Evolutionary conservation across 148 eudicot genomes (phyloP).

Genomic region (Cornus controversa): DNA sequence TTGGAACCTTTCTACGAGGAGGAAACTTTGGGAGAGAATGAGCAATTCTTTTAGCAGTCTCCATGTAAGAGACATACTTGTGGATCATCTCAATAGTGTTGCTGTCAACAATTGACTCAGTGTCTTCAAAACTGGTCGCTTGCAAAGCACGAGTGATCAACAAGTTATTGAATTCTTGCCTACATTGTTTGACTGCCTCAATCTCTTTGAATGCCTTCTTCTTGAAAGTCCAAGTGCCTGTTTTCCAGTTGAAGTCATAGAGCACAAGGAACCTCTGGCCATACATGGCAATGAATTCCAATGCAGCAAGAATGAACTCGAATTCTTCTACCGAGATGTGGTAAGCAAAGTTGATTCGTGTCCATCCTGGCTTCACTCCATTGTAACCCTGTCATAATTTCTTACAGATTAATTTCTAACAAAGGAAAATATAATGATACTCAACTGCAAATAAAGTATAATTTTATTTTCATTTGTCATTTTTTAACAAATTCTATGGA

Average conservation of each 20-base stretch:
- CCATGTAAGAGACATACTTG: slow-evolving; percentile 21
- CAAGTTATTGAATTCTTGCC: neutral
- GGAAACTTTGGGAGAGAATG: slow-evolving; percentile 17
- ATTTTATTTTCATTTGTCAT: too few relatives aligned
- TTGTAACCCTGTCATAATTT: slow-evolving; percentile 39
- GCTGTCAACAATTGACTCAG: neutral
- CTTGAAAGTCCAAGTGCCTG: slow-evolving; percentile 34
- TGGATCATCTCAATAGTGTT: neutral
- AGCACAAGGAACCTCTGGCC: slow-evolving; percentile 36
- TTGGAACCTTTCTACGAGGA: slow-evolving; percentile 19
- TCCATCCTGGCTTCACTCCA: slow-evolving; percentile 53
- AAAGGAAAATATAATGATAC: too few relatives aligned
- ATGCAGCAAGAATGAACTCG: slow-evolving; percentile 24
- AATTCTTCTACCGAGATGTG: slow-evolving; percentile 40
- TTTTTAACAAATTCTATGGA: neutral
- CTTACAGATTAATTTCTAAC: neutral
- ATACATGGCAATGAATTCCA: slow-evolving; percentile 29
- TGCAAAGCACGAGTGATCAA: slow-evolving; percentile 7
- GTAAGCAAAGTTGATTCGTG: slow-evolving; percentile 43
- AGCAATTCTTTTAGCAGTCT: slow-evolving; percentile 25
- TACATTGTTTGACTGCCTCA: neutral
- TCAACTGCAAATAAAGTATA: too few relatives aligned
- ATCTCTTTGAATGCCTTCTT: neutral
- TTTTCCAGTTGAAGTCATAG: slow-evolving; percentile 40
- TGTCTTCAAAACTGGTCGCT: slow-evolving; percentile 10